Evolutionary conservation across 1,139 yeast species (phyloP).

Genomic region (Yamadazyma diospyri): DNA sequence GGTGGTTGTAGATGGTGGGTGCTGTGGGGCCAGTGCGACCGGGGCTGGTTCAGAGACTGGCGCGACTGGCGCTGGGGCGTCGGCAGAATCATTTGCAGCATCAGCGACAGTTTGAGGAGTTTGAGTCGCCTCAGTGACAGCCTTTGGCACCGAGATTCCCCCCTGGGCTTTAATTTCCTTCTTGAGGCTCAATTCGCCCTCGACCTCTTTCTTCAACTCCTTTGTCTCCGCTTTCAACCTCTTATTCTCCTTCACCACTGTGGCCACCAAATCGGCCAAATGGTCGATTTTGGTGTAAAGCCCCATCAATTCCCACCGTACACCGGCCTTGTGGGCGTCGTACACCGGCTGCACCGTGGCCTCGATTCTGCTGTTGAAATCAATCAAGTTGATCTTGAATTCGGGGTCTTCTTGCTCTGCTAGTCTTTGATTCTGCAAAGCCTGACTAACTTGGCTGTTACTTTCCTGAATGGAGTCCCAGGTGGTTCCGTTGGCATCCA

Average conservation of each 20-base stretch:
- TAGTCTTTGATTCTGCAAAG: slow-evolving; percentile 47
- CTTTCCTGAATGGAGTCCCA: slow-evolving; percentile 41
- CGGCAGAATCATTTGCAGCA: no score
- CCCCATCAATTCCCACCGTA: slow-evolving; percentile 65
- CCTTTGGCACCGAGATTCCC: no score
- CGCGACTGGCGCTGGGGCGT: no score
- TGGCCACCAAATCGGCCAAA: slow-evolving; percentile 39
- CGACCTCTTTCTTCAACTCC: slow-evolving; percentile 8
- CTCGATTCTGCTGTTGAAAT: slow-evolving; percentile 50
- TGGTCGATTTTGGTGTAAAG: slow-evolving; percentile 49
- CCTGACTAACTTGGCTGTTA: slow-evolving; percentile 32
- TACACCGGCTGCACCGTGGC: slow-evolving; percentile 54
- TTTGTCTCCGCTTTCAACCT: slow-evolving; percentile 20
- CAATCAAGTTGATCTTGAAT: slow-evolving; percentile 46
- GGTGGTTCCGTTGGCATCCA: slow-evolving; percentile 31
- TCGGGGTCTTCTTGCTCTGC: slow-evolving; percentile 76
- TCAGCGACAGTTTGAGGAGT: no score
- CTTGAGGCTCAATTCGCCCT: not conserved
- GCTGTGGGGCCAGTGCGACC: no score
- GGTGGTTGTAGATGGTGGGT: no score
- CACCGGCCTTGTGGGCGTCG: slow-evolving; percentile 52
- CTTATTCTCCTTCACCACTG: slow-evolving; percentile 41
- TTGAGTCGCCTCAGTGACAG: no score
- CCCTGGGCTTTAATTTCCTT: no score
- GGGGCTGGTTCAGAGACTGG: no score